A percentile compares a stretch with the other conserved stretches of the same genome.
phyloP scores from a whole-genome alignment of 805 yeast genomes.

The Yamadazyma akitaensis region DNA sequence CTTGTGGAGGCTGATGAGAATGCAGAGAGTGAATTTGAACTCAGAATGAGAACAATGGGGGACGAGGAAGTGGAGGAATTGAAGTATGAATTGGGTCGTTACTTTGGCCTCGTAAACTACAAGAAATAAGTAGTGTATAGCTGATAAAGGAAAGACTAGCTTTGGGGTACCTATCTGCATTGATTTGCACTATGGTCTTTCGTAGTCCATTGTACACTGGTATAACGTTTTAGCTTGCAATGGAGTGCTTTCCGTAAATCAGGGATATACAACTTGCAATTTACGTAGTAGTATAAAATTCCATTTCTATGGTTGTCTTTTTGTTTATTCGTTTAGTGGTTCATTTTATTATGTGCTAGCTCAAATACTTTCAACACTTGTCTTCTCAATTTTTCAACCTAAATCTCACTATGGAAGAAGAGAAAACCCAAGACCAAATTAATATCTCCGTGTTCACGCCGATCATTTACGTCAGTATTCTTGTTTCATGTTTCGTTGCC shows the following conservation, averaged over 20 bases:
- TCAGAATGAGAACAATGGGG: constrained; percentile 15
- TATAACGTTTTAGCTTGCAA: no score
- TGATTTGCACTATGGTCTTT: no score
- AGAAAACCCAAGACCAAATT: constrained; percentile 21
- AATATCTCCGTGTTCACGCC: constrained; percentile 57
- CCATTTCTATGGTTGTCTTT: no score
- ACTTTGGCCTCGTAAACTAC: constrained; percentile 15
- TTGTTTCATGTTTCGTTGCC: constrained; percentile 60
- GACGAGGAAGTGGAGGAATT: constrained; percentile 51
- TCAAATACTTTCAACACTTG: neutral
- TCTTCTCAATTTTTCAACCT: neutral
- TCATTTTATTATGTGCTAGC: no score
- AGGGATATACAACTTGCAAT: no score
- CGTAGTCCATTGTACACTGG: no score
- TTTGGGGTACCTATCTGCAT: no score
- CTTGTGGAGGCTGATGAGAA: constrained; percentile 11
- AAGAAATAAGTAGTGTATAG: neutral
- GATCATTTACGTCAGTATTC: constrained; percentile 65
- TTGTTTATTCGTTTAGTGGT: no score
- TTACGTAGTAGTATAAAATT: no score
- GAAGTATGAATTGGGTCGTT: constrained; percentile 64
- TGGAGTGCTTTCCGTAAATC: no score
- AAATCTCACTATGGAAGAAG: constrained; percentile 12
- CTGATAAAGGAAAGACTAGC: no score
- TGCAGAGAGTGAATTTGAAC: constrained; percentile 2